Percentiles rank a stretch among this genome's conserved stretches.
Conservation (phyloP, 176 grass and related monocot genomes). For the Triticum monococcum region DNA sequence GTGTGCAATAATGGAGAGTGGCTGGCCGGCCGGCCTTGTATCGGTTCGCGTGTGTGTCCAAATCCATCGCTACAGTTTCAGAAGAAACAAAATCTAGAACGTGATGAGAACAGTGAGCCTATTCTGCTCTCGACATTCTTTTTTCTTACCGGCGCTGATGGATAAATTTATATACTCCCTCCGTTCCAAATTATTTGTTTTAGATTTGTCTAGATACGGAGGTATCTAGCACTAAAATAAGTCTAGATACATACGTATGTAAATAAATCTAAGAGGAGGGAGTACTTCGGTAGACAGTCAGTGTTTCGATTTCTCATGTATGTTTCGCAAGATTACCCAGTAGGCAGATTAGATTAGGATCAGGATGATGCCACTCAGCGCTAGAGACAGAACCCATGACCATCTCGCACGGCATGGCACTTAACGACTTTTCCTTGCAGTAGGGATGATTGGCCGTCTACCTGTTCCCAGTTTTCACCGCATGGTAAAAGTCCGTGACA, state of each 20-base stretch:
- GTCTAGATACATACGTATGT: too few relatives aligned
- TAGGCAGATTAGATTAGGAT: neutral
- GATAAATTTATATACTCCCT: too few relatives aligned
- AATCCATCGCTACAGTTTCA: neutral
- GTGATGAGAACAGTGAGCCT: neutral
- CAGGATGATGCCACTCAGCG: neutral
- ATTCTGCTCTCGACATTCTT: neutral
- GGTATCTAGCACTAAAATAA: too few relatives aligned
- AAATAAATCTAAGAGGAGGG: too few relatives aligned
- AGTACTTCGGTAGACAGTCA: too few relatives aligned
- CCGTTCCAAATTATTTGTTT: too few relatives aligned
- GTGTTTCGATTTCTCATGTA: neutral
- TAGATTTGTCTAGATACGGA: too few relatives aligned
- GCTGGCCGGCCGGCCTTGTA: neutral
- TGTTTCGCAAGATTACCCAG: neutral
- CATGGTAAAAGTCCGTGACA: slow-evolving; percentile 10
- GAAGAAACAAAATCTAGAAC: neutral
- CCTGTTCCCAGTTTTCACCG: neutral
- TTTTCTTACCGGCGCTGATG: neutral
- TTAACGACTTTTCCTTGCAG: neutral
- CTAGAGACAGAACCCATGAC: neutral
- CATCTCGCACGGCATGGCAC: neutral
- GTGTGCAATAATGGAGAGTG: neutral
- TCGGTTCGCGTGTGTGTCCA: neutral
- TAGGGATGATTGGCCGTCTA: neutral